Base-by-base conservation (phyloP, 192 early-diverging fungal genomes). In the Chytriomyces confervae region DNA sequence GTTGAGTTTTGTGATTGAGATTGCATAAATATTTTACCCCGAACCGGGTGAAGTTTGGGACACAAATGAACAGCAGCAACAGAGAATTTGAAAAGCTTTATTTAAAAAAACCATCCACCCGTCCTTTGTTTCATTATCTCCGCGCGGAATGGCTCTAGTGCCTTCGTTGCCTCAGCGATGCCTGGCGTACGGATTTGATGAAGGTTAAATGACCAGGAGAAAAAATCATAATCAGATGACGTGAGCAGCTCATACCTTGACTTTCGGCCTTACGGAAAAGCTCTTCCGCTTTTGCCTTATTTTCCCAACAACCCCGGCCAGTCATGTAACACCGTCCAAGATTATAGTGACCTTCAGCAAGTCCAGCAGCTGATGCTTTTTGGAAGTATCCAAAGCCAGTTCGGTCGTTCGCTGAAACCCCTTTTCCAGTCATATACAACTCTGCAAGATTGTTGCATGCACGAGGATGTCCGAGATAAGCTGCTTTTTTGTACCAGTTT, bases 391-490 rank as follows among this genome's bases (percentile, higher is more conserved):
- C 53, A 46, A 76, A 76, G 27, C 75, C 75, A 48, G 57, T 65
- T 29, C 48, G 13, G 43, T 76, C 75, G 36, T 67, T 50, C 11
- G 49, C 18, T 6, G 43, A 2, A 11, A 76, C 64, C 4, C 75
- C 75, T 29, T 67, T 76, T 8, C 75, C 75, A 18, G 75, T 76
- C 75, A 76, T 76, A 49, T 76, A 76, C 7, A 76, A 36, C 67
- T 76, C 75, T 10, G 64, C 75, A 7, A 76, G 48, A 50, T 76
- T 76, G 29, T 76, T 76, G 62, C 64, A 76, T n/a, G 75, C 75
- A 57, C 75, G 47, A 11, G 75, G 65, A 46, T 76, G 75, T 11
- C 62, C 62, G 10, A 29, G 29, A 18, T 47, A 11, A 13, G 75
- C 75, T 0, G 75, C 75, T 47, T 53, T 49, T 27, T 51, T n/a